Base-by-base conservation (phyloP, 371 early-diverging fungal genomes). In the Scutellospora calospora region DNA sequence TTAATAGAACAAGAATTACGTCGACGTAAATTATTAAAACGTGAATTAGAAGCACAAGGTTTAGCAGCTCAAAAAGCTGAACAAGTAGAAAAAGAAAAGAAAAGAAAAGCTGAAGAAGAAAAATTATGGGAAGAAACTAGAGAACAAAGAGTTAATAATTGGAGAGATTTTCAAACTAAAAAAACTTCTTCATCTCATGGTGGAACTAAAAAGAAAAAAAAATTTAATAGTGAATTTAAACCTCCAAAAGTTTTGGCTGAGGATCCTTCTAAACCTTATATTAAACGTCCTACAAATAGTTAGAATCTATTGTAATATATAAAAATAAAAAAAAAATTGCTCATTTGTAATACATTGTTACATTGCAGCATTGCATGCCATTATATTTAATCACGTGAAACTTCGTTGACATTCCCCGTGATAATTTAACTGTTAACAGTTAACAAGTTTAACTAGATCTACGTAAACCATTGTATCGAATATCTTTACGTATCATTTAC, bases 1-100 rank as follows among this genome's bases (percentile, higher is more conserved):
- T 81, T 94, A 72, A 88, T 89, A 52, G 94, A 94, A 52, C 88
- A 89, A 80, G 91, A 91, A 81, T 80, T 89, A 65, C 89, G 95
- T 54, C 89, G 90, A 75, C 85, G 90, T 60, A 86, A 91, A 74
- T 85, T 89, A 80, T 80, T 91, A 75, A 93, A 92, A 81, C 88
- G 90, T 81, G 92, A 91, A 84, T 87, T 93, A 91, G 94, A 93
- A 41, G 90, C 89, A 11, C 92, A 94, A 86, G 93, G 93, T 16
- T 88, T 86, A n/a, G 89, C 88, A 1, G 83, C 83, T 45, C 81
- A 90, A 68, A 85, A 83, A 65, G 84, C 84, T 54, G 88, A 90
- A 72, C 87, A 88, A 60, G 84, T 73, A 12, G 79, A 83, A 11
- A 78, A 69, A 35, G 90, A 89, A 80, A 87, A 87, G 82, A 93